A percentile compares a stretch with the other conserved stretches of the same genome.
phyloP scores from a whole-genome alignment of 2,329 filamentous ascomycete species.

The Fusarium veterinarium region DNA sequence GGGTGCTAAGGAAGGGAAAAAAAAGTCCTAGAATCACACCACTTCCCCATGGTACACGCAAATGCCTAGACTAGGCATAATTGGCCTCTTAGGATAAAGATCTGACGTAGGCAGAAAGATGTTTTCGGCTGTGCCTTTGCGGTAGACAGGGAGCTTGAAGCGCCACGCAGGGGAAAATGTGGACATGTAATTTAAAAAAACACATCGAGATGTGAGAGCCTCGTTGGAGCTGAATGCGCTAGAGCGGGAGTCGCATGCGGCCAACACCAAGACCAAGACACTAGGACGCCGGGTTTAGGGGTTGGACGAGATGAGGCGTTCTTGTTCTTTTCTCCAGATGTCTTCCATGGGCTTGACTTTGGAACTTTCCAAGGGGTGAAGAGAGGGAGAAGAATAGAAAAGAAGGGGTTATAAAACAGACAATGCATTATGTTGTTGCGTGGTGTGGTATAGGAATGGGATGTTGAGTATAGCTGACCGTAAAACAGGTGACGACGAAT shows the following conservation, averaged over 20 bases:
- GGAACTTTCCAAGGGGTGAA: background rate
- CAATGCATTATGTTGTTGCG: constrained; percentile 4
- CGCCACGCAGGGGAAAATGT: constrained; percentile 46
- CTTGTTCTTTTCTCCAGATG: background rate
- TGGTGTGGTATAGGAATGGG: constrained; percentile 8
- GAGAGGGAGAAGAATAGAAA: background rate
- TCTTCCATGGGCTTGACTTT: background rate
- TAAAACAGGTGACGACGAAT: constrained; percentile 14
- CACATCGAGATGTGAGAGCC: constrained; percentile 1
- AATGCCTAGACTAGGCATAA: constrained; percentile 37
- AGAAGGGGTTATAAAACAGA: constrained; percentile 4
- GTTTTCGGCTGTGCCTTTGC: constrained; percentile 36
- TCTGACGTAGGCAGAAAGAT: constrained; percentile 40
- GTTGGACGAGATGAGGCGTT: background rate
- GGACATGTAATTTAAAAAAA: constrained; percentile 45
- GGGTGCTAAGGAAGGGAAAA: background rate
- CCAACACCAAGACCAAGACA: constrained; percentile 12
- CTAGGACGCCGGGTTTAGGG: constrained; percentile 1
- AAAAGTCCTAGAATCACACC: constrained; percentile 21
- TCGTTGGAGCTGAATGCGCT: constrained; percentile 11
- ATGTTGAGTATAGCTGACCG: background rate
- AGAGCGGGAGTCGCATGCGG: constrained; percentile 17
- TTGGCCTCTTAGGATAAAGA: constrained; percentile 36
- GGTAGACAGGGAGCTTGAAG: constrained; percentile 36
- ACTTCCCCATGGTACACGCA: constrained; percentile 14